Evolutionary conservation across 2,329 filamentous ascomycete species (phyloP).

Genomic region (Lithohypha guttulata): DNA sequence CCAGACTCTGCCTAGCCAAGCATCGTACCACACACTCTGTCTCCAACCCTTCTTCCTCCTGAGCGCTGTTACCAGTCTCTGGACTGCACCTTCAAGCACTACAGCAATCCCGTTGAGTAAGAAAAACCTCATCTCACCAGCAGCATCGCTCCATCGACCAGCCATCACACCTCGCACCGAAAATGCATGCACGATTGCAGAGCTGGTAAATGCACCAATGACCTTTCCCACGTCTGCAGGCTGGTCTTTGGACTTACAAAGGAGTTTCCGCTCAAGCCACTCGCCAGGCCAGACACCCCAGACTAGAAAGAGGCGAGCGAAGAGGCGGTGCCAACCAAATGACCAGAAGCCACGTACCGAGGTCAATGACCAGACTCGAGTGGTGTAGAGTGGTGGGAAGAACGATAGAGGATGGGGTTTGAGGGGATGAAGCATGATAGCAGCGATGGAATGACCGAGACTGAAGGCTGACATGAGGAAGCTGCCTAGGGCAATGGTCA

Average conservation of each 20-base stretch:
- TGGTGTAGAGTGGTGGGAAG: constrained; percentile 37
- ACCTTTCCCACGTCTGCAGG: constrained; percentile 35
- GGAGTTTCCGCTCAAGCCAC: constrained; percentile 32
- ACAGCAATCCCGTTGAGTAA: constrained; percentile 26
- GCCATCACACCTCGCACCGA: constrained; percentile 32
- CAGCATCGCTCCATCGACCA: constrained; percentile 26
- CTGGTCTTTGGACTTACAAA: constrained; percentile 26
- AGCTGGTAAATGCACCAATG: constrained; percentile 32
- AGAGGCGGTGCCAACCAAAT: constrained; percentile 37
- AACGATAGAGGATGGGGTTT: constrained; percentile 33
- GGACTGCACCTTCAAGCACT: constrained; percentile 23
- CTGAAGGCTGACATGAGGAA: constrained; percentile 37
- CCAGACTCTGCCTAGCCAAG: constrained; percentile 30
- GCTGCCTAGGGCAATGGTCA: constrained; percentile 32
- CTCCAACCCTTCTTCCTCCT: constrained; percentile 16
- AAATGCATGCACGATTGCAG: constrained; percentile 33
- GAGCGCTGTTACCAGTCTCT: constrained; percentile 14
- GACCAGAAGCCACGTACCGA: constrained; percentile 34
- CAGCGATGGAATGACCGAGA: constrained; percentile 32
- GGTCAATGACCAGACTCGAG: constrained; percentile 31
- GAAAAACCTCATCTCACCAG: constrained; percentile 28
- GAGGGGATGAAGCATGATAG: constrained; percentile 30
- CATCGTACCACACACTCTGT: constrained; percentile 25
- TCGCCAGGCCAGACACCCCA: constrained; percentile 38
- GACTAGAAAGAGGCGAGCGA: constrained; percentile 35